Base-by-base conservation (phyloP, 2,329 filamentous ascomycete species). In the Paraphaeosphaeria sporulosa region DNA sequence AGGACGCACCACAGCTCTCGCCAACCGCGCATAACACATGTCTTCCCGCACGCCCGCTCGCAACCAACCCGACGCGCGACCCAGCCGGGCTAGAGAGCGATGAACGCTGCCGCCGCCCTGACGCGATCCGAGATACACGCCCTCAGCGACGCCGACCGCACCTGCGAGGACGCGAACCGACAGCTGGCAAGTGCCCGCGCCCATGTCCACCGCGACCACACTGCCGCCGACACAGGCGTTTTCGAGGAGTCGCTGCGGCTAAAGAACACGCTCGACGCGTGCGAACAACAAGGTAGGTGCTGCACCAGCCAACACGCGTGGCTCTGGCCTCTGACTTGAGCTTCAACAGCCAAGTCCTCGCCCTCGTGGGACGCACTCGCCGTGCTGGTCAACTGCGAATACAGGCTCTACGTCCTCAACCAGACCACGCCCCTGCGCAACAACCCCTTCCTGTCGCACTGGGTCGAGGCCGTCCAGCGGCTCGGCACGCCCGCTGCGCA, bases 361-460 rank as follows among this genome's bases (percentile, higher is more conserved):
- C 70, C 75, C 7, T 70, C 61, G 21, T 66, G 65, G 65, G 30
- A 60, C 19, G 52, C 57, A 19, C 66, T 78, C 40, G 67, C 73
- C 4, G 62, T 71, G 8, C 59, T 78, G 17, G 55, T 78, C 13
- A 75, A 76, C 46, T 73, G 73, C 72, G 76, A 79, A 62, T 76
- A 75, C 58, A 66, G 67, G 30, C 71, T 79, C 21, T 78, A 71
- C 69, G 58, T 58, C 15, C 55, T 76, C 60, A 73, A 76, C 43
- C 62, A 69, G 36, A 50, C 56, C 4, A 76, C 68, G 2, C 66
- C 71, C 17, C 64, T 79, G 7, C 63, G 68, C 32, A 59, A 71
- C 47, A 79, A 80, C 43, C 78, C 78, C 1, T 79, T 78, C 60
- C 67, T 80, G 21, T 69, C 72, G 4, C 76, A 80, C 52, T 80